Evolutionary conservation across 164 flowering plant genomes (phyloP), one percentile per base, ranked within the genome.

Genomic region (grape (Vitis vinifera)): DNA sequence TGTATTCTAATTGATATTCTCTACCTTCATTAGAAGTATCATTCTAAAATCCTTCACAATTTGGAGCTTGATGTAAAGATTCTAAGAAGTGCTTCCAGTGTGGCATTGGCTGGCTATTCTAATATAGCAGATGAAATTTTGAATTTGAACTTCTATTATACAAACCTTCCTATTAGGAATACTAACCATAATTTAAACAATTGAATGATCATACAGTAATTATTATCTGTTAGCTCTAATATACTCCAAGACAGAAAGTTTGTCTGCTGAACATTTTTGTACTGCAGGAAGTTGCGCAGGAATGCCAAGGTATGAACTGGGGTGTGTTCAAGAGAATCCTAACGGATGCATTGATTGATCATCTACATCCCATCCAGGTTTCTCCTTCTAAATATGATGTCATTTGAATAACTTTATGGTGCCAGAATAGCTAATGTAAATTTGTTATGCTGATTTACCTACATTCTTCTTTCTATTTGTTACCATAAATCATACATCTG

Each of bases 341-440:
- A 55, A 68, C 93, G 10, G 96, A 92, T 78, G 90, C 97, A 61
- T 78, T 92, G 82, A 75, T 95, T 68, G 86, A 83, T 68, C 99
- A 95, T 85, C 81, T 95, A 68, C 82, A 83, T 69, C 99, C 99
- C 65, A 89, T 95, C 75, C 99, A 95, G 97, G 98, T 91, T 58
- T 65, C 48, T 58, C 4, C 27, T 13, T 37, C 16, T 31, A 27
- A 58, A 49, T 19, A 30, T 62, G 19, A 12, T 49, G 8, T 9
- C 55, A 27, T 47, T 68, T 65, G 10, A 4, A 37, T 37, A 37
- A 37, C 44, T 37, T 37, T 37, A 3, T 37, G 44, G 19, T 17
- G 19, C 19, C 19, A 17, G 0, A 27, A 48, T 59, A 49, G 47
- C 53, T 16, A 16, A 60, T 29, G 3, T n/a, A 12, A 51, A 9